These are phyloP conservation scores for Lichtheimia hyalospora DNA, from an alignment of 371 early-diverging fungal genomes.

Conservation along the genomic window DNA sequence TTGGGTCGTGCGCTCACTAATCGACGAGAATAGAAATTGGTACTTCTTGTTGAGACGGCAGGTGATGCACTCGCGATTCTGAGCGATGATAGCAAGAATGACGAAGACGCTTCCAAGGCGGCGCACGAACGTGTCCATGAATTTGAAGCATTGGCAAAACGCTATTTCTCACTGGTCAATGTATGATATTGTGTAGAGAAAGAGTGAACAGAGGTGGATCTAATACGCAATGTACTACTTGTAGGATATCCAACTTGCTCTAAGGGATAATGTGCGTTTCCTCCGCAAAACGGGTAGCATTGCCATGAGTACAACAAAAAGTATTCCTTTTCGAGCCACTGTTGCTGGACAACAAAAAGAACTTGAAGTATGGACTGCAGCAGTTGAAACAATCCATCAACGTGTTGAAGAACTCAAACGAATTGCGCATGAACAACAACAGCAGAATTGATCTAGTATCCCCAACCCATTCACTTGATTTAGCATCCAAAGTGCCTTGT, in stretches of 20 bases:
- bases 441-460: no score
- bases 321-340: slow-evolving; percentile 44
- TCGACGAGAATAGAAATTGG: slow-evolving; percentile 32
- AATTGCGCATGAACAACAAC: slow-evolving; percentile 20
- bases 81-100: slow-evolving; percentile 31
- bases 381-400: slow-evolving; percentile 32
- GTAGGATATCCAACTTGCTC: slow-evolving; percentile 46
- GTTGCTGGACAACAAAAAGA: slow-evolving; percentile 38
- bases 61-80: slow-evolving; percentile 38
- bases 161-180: slow-evolving; percentile 46
- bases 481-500: no score
- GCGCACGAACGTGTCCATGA: slow-evolving; percentile 21
- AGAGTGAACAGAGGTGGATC: not conserved
- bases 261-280: slow-evolving; percentile 40
- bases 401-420: slow-evolving; percentile 31
- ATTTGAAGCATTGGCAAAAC: slow-evolving; percentile 32
- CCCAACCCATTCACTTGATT: no score
- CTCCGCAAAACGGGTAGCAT: slow-evolving; percentile 36
- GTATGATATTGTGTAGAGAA: slow-evolving; percentile 15
- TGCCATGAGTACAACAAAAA: slow-evolving; percentile 34
- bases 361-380: slow-evolving; percentile 44
- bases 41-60: slow-evolving; percentile 41
- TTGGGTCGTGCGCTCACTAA: not conserved
- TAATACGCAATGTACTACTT: no score
- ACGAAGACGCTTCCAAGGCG: slow-evolving; percentile 27